phyloP scores from a whole-genome alignment of 2,329 filamentous ascomycete species.

The Ceratocystis lukuohia region DNA sequence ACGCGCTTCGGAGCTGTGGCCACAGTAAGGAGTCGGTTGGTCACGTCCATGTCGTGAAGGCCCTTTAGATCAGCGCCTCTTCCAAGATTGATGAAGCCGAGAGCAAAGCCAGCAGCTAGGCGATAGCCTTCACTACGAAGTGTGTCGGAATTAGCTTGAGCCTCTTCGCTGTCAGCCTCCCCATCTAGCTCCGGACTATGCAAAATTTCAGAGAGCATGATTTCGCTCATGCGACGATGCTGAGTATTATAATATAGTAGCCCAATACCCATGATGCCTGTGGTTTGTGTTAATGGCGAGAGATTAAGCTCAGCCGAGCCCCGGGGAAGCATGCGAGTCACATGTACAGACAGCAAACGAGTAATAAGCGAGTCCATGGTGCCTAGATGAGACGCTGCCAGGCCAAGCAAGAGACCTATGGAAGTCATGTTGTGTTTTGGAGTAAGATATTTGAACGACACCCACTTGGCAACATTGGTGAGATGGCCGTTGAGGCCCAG shows the following conservation, averaged over 20 bases:
- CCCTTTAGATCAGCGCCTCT: slow-evolving; percentile 80
- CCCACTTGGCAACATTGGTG: slow-evolving; percentile 91
- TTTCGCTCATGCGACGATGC: slow-evolving; percentile 95
- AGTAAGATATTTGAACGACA: slow-evolving; percentile 97
- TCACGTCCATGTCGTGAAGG: slow-evolving; percentile 83
- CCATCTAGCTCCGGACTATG: slow-evolving; percentile 36
- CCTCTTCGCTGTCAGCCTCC: slow-evolving; percentile 32
- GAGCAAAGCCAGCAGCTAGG: slow-evolving; percentile 79
- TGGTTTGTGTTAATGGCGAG: slow-evolving; percentile 84
- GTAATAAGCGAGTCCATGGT: slow-evolving; percentile 97
- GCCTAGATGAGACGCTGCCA: slow-evolving; percentile 86
- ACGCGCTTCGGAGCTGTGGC: slow-evolving; percentile 85
- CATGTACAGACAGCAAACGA: slow-evolving; percentile 83
- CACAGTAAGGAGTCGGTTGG: slow-evolving; percentile 72
- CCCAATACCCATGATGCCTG: slow-evolving; percentile 93
- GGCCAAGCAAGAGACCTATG: slow-evolving; percentile 79
- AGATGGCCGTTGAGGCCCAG: slow-evolving; percentile 89
- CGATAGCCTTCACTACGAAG: slow-evolving; percentile 92
- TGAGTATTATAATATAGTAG: slow-evolving; percentile 89
- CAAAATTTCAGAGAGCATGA: slow-evolving; percentile 96
- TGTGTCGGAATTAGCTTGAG: slow-evolving; percentile 68
- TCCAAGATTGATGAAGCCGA: slow-evolving; percentile 88
- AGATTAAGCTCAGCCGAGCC: slow-evolving; percentile 90
- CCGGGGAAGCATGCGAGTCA: slow-evolving; percentile 82
- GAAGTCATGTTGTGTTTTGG: slow-evolving; percentile 99